Evolutionary conservation across 805 yeast genomes (phyloP).

Genomic region (Wickerhamiella alocasiicola): DNA sequence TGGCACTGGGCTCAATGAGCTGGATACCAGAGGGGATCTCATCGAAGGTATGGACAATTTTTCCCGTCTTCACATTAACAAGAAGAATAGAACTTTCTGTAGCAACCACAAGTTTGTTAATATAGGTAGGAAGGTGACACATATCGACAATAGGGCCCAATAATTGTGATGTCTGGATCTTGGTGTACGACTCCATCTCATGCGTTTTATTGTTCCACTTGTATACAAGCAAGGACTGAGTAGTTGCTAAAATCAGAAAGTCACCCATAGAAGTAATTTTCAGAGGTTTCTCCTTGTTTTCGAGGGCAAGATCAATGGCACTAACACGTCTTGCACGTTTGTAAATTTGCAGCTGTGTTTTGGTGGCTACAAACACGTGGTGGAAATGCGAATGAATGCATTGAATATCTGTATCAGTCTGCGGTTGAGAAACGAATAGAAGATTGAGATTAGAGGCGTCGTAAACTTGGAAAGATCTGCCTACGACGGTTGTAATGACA

Average conservation of each 20-base stretch:
- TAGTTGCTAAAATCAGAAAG: slow-evolving; percentile 43
- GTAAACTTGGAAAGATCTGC: slow-evolving; percentile 79
- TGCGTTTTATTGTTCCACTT: slow-evolving; percentile 36
- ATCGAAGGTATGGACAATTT: slow-evolving; percentile 45
- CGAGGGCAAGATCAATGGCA: slow-evolving; percentile 22
- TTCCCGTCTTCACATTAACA: slow-evolving; percentile 67
- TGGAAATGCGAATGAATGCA: slow-evolving; percentile 72
- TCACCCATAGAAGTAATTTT: slow-evolving; percentile 64
- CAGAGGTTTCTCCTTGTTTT: slow-evolving; percentile 32
- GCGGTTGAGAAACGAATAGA: slow-evolving; percentile 71
- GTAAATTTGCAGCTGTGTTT: slow-evolving; percentile 59
- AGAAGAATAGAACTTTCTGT: slow-evolving; percentile 51
- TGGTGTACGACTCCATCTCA: slow-evolving; percentile 57
- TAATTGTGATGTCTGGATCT: slow-evolving; percentile 42
- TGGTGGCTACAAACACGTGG: slow-evolving; percentile 67
- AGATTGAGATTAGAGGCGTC: slow-evolving; percentile 76
- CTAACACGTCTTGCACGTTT: slow-evolving; percentile 64
- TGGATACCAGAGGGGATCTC: slow-evolving; percentile 46
- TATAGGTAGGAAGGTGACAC: slow-evolving; percentile 78
- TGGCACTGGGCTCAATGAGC: slow-evolving; percentile 66
- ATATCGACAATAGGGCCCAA: slow-evolving; percentile 62
- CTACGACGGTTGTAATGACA: slow-evolving; percentile 81
- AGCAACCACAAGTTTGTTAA: slow-evolving; percentile 80
- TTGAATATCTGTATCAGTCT: slow-evolving; percentile 58
- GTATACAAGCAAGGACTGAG: slow-evolving; percentile 39